Evolutionary conservation across 768 basidiomycete genomes (phyloP), one percentile per base, ranked within the genome.

Genomic region (Tulasnella sp.): DNA sequence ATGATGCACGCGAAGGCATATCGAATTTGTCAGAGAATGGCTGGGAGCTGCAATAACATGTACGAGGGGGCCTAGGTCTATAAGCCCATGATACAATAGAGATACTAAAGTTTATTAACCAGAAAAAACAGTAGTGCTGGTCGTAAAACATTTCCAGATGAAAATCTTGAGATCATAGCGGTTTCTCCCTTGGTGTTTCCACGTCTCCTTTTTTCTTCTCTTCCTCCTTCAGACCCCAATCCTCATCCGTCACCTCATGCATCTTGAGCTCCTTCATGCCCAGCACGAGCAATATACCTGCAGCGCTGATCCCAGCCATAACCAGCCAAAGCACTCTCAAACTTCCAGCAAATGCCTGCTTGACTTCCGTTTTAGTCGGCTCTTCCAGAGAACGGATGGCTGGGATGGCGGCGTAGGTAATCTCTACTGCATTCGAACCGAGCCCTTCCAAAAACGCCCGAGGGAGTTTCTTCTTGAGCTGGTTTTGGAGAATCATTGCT

Each of bases 401-500:
- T 24, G 83, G 83, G 78, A 83, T 82, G 28, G 79, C 81, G 31
- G 82, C 79, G 80, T 83, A 83, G 72, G 82, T 42, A 72, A 83
- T 75, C 46, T 83, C 82, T 24, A 72, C 72, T 14, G 87, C 28
- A 11, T 7, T n/a, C 1, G 24, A 14, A 16, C 42, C 12, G 75
- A 31, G 83, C 31, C 83, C 80, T 0, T 40, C 78, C 22, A 85
- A 37, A 75, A 90, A 89, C 1, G 83, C 84, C 5, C 80, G 58
- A 0, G 91, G 89, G 0, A 92, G 87, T 0, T 82, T 83, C 37
- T 83, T 85, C 14, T 83, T 82, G 18, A 92, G 87, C 75, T 88
- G 81, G 84, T 90, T 92, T 82, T 90, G 89, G 7, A 92, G 86
- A 64, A 91, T 86, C 0, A 88, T 87, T 20, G 86, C 86, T 1